phyloP scores from a whole-genome alignment of 768 basidiomycete genomes.

The Lanmaoa rubissima region DNA sequence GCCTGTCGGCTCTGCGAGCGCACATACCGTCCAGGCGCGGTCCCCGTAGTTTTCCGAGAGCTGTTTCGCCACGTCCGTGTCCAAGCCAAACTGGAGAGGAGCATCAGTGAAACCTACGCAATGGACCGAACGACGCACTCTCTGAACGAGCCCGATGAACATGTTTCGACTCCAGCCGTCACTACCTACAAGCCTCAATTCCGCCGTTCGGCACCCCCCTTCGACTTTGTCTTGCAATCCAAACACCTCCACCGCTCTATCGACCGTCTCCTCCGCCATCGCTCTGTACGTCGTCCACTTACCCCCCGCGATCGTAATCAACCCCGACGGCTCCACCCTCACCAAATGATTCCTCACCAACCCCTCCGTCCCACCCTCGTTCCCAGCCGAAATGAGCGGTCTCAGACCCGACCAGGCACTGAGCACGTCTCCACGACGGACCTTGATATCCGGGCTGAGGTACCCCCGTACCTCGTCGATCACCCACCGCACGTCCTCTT shows the following conservation, averaged over 20 bases:
- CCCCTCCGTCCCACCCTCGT: constrained; percentile 73
- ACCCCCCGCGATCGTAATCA: constrained; percentile 93
- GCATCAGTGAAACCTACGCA: background rate
- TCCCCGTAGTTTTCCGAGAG: constrained; percentile 94
- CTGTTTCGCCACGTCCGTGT: constrained; percentile 90
- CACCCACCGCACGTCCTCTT: constrained; percentile 97
- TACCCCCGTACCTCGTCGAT: constrained; percentile 90
- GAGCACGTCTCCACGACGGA: constrained; percentile 91
- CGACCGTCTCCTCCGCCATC: constrained; percentile 95
- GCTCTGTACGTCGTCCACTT: constrained; percentile 99
- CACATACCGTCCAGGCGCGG: constrained; percentile 92
- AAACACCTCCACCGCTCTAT: constrained; percentile 80
- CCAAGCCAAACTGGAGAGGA: constrained; percentile 70
- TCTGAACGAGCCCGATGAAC: constrained; percentile 94
- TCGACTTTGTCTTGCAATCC: constrained; percentile 52
- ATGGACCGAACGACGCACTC: constrained; percentile 44
- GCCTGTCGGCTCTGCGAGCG: constrained; percentile 74
- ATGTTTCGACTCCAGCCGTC: constrained; percentile 95
- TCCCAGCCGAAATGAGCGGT: constrained; percentile 84
- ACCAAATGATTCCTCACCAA: constrained; percentile 95
- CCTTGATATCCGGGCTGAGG: constrained; percentile 88
- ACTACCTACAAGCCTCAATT: constrained; percentile 82
- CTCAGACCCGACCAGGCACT: constrained; percentile 94
- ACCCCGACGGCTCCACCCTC: constrained; percentile 71
- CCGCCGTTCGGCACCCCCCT: constrained; percentile 74